These are phyloP conservation scores for Cryptococcus sp. DNA, from an alignment of 1,284 basidiomycete genomes.

Conservation along the genomic window DNA sequence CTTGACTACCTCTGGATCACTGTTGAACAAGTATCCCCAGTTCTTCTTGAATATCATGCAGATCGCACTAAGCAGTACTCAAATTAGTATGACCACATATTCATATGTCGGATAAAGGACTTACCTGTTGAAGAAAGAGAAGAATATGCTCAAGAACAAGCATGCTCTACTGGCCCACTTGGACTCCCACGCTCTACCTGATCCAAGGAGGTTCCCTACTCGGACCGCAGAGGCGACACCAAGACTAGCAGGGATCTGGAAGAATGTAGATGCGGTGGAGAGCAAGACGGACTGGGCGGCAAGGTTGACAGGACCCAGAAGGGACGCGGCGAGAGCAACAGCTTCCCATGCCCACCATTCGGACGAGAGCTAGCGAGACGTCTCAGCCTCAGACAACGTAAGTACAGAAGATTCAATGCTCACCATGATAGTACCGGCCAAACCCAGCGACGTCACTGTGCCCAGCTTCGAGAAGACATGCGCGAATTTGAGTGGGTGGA, in stretches of 20 bases:
- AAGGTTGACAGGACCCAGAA: constrained; percentile 55
- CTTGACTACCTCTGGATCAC: constrained; percentile 64
- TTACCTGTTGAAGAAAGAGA: constrained; percentile 67
- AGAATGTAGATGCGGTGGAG: constrained; percentile 68
- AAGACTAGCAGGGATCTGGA: constrained; percentile 80
- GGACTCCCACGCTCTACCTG: constrained; percentile 67
- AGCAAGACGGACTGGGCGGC: constrained; percentile 59
- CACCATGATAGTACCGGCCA: constrained; percentile 66
- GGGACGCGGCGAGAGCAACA: constrained; percentile 49
- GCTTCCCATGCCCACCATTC: constrained; percentile 56
- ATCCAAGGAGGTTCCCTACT: constrained; percentile 79
- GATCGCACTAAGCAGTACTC: constrained; percentile 57
- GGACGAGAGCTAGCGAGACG: constrained; percentile 48
- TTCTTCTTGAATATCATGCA: constrained; percentile 70
- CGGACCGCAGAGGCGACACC: constrained; percentile 80
- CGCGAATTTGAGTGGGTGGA: constrained; percentile 70
- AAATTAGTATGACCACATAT: too few relatives aligned
- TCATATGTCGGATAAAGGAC: constrained; percentile 13
- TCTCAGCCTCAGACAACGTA: constrained; percentile 9
- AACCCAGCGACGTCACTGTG: constrained; percentile 69
- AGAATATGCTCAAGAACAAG: constrained; percentile 63
- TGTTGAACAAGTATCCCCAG: constrained; percentile 84
- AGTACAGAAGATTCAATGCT: constrained; percentile 50
- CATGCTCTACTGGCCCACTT: constrained; percentile 64
- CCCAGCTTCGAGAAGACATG: constrained; percentile 71